phyloP scores from a whole-genome alignment of 257 asterid genomes.

The Solanum peruvianum region DNA sequence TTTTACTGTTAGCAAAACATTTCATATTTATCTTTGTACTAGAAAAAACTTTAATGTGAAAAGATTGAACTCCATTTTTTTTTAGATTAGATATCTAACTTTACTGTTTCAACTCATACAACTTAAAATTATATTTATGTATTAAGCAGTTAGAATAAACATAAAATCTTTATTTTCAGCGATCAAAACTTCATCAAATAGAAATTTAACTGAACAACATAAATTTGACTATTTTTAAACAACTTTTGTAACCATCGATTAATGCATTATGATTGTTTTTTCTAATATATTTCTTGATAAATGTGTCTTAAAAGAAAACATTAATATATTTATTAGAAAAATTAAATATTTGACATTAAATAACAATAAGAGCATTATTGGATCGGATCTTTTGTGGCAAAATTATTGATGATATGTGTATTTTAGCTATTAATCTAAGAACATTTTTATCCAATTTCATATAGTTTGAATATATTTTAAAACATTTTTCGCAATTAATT shows the following conservation, averaged over 20 bases:
- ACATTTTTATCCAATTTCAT: background rate
- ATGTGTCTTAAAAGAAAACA: background rate
- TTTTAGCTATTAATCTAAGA: too few relatives aligned
- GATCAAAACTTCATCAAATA: background rate
- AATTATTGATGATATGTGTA: too few relatives aligned
- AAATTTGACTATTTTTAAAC: background rate
- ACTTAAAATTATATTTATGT: background rate
- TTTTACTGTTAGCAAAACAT: background rate
- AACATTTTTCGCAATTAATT: too few relatives aligned
- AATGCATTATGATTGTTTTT: background rate
- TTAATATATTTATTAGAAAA: background rate
- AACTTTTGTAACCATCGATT: background rate
- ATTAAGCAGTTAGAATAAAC: background rate
- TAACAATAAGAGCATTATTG: too few relatives aligned
- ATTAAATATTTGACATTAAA: too few relatives aligned
- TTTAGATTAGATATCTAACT: background rate
- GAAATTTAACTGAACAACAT: background rate
- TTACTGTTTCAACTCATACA: background rate
- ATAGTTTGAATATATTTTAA: too few relatives aligned
- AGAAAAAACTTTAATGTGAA: background rate
- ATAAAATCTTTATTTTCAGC: background rate
- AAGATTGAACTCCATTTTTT: background rate
- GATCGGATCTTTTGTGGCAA: too few relatives aligned
- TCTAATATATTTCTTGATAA: background rate
- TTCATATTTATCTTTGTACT: background rate